Evolutionary conservation across 148 eudicot genomes (phyloP).

Genomic region (Heliosperma pusillum): DNA sequence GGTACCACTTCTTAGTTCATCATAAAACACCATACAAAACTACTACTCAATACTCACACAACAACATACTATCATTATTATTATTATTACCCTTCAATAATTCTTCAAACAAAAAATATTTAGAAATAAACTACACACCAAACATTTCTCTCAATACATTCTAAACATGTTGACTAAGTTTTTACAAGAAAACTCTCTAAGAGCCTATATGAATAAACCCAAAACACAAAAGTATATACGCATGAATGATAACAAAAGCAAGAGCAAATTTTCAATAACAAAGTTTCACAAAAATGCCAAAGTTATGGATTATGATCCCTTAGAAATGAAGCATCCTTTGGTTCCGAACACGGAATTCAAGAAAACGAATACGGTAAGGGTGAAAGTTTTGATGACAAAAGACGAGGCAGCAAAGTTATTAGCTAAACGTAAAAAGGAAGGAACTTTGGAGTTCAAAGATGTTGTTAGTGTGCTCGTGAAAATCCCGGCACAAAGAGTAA

Average conservation of each 20-base stretch:
- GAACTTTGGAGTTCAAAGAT: slow-evolving; percentile 42
- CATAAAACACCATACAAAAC: neutral
- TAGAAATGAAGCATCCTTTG: slow-evolving; percentile 7
- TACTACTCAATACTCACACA: neutral
- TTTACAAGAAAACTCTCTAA: slow-evolving; percentile 15
- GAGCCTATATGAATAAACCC: slow-evolving; percentile 10
- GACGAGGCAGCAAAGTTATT: slow-evolving; percentile 44
- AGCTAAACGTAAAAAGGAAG: slow-evolving; percentile 37
- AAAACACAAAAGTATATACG: slow-evolving; percentile 12
- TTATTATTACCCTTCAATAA: neutral
- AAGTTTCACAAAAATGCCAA: slow-evolving; percentile 27
- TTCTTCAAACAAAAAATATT: neutral
- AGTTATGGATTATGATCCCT: slow-evolving; percentile 8
- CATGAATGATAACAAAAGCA: slow-evolving; percentile 16
- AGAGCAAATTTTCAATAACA: slow-evolving; percentile 11
- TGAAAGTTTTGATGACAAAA: slow-evolving; percentile 51
- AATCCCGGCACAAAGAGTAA: slow-evolving; percentile 38
- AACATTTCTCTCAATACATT: neutral
- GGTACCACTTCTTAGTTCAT: neutral
- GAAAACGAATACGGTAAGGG: slow-evolving; percentile 18
- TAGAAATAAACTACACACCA: neutral
- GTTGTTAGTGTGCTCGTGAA: slow-evolving; percentile 37
- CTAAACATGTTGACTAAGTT: slow-evolving; percentile 21
- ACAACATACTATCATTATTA: neutral
- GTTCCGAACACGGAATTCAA: neutral